Base-by-base conservation (phyloP, 768 basidiomycete genomes). In the Cyclocybe aegerita region DNA sequence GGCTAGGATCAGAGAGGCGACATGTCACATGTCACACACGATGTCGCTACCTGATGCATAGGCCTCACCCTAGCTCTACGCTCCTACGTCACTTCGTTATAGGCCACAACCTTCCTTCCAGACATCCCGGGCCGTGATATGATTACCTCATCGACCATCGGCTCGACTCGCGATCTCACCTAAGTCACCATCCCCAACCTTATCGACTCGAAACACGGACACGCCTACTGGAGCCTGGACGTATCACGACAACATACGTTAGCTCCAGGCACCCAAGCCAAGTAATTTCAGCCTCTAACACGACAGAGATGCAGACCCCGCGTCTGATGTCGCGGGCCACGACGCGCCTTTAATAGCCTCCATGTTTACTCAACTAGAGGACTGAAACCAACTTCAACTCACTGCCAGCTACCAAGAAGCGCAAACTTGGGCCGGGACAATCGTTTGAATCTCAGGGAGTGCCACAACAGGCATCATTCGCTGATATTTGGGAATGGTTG, bases 401-500 rank as follows among this genome's bases (percentile, higher is more conserved):
- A 8, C 70, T 71, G 46, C 81, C 80, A 30, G 75, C 70, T 7
- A 44, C 74, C 8, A 86, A 85, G 68, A 79, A 78, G 52, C 75
- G 81, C 35, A 86, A 80, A 58, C 52, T 83, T 4, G 71, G 60
- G 3, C 65, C 73, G 7, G 57, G 70, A 17, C 64, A 60, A 9
- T 71, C 75, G 12, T 73, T 74, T 43, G 65, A 69, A 3, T 72
- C 75, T 7, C 77, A 73, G 35, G 67, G 65, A 4, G 14, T 62
- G 14, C 71, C 74, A 48, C 66, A 71, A 37, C 69, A 69, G 34
- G 69, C 75, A 40, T 72, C 74, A 9, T 89, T 89, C 56, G 70
- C 80, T 9, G 83, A 86, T 39, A 79, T 85, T 16, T 68, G 88
- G 14, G 83, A 84, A 64, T 73, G 76, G 46, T 65, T 89, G 53